Evolutionary conservation across 2,329 filamentous ascomycete species (phyloP), one percentile per base, ranked within the genome.

Genomic region (Botryotinia globosa): DNA sequence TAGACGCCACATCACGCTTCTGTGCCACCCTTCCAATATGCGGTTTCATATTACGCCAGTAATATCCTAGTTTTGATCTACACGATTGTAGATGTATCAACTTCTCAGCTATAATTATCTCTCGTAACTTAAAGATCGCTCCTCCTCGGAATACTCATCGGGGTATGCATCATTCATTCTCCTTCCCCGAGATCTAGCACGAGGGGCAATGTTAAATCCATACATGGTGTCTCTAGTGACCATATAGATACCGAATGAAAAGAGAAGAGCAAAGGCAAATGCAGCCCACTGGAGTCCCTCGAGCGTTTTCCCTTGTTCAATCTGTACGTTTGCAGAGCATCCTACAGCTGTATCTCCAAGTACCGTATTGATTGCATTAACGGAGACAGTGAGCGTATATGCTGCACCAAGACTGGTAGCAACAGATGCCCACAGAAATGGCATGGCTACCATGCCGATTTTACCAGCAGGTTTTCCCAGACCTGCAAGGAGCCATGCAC

Each of bases 321-420:
- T 64, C 10, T 71, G 56, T 14, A 71, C 58, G 22, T 71, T 71
- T 37, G 58, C 69, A 18, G 56, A 37, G 34, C 67, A 69, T 34
- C 69, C 59, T 63, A 48, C 42, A 25, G 39, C 59, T 8, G 42
- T 7, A 42, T 48, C 42, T 22, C 9, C 37, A 29, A 71, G 39
- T n/a, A 71, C 69, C 7, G 69, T 71, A 9, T 63, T 64, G 58
- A 71, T n/a, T 44, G 59, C 61, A 32, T 71, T 71, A 16, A 71
- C n/a, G 18, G 59, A 51, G 16, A 65, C 45, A 54, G 69, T 71
- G 7, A 71, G 45, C 25, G 59, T 64, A 29, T 64, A 54, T 42
- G 69, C 69, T 51, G 69, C 61, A 32, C 59, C 69, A 8, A 71
- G 44, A 58, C 44, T 64, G 39, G 48, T 34, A 37, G 59, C 69